Evolutionary conservation across 106 monocot species (phyloP).

Genomic region (Apostasia shenzhenica): DNA sequence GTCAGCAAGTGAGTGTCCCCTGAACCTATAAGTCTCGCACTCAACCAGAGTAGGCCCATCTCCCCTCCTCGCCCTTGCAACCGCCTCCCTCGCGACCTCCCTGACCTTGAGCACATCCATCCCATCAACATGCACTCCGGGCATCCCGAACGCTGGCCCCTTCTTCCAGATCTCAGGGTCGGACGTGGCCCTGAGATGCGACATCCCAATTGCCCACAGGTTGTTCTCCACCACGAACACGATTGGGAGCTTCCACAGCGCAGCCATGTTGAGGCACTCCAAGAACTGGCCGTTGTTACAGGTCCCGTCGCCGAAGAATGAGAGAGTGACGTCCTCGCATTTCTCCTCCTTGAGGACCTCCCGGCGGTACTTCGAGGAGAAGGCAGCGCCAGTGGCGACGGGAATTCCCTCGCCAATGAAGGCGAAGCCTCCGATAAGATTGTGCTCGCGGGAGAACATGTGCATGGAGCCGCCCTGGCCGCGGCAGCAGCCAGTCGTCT

Average conservation of each 20-base stretch:
- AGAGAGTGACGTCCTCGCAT: constrained; percentile 46
- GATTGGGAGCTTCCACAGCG: constrained; percentile 86
- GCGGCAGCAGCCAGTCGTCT: constrained; percentile 81
- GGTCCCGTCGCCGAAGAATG: constrained; percentile 86
- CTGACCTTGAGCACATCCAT: constrained; percentile 82
- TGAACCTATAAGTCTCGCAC: constrained; percentile 83
- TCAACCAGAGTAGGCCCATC: constrained; percentile 88
- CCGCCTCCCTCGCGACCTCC: constrained; percentile 61
- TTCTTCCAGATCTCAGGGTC: constrained; percentile 90
- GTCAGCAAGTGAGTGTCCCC: constrained; percentile 82
- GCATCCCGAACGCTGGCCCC: constrained; percentile 77
- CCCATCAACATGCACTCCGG: constrained; percentile 69
- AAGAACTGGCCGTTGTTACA: constrained; percentile 94
- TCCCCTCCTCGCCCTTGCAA: constrained; percentile 76
- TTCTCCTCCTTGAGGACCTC: constrained; percentile 58
- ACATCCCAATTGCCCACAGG: constrained; percentile 84
- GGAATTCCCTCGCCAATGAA: constrained; percentile 91
- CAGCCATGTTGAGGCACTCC: constrained; percentile 92
- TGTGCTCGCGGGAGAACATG: constrained; percentile 72
- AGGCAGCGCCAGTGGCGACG: constrained; percentile 76
- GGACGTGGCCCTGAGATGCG: constrained; percentile 63
- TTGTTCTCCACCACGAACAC: constrained; percentile 93
- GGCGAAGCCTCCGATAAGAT: constrained; percentile 69
- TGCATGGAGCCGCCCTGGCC: constrained; percentile 95
- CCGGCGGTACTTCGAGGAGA: constrained; percentile 54